phyloP scores from a whole-genome alignment of 768 basidiomycete genomes.

The Hericium erinaceus region DNA sequence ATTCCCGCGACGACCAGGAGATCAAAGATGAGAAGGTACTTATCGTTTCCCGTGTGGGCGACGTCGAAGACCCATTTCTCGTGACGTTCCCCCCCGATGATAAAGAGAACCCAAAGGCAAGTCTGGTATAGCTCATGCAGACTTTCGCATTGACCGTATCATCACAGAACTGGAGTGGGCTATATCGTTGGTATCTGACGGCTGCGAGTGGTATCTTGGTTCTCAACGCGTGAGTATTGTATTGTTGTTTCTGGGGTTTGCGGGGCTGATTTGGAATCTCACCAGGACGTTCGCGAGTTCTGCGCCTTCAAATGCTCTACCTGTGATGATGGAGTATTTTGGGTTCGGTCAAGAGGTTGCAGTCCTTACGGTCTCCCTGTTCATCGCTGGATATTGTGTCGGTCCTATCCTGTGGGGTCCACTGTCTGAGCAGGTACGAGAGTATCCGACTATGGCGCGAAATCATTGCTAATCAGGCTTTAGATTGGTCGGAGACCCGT shows the following conservation, averaged over 20 bases:
- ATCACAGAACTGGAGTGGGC: conserved; percentile 43
- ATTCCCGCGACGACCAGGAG: neutral
- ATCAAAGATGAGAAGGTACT: neutral
- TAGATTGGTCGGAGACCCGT: conserved; percentile 44
- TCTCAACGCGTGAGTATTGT: conserved; percentile 39
- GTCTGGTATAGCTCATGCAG: conserved; percentile 3
- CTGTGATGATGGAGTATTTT: conserved; percentile 37
- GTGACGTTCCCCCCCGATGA: conserved; percentile 8
- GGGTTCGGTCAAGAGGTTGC: conserved; percentile 42
- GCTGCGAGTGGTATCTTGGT: conserved; percentile 40
- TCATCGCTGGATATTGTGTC: conserved; percentile 55
- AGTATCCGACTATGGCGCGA: conserved; percentile 27
- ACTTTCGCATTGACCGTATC: neutral
- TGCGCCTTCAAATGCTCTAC: conserved; percentile 42
- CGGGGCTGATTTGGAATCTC: neutral
- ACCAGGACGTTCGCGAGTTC: conserved; percentile 57
- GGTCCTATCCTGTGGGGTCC: conserved; percentile 15
- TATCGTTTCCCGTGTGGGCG: neutral
- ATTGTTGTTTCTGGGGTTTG: neutral
- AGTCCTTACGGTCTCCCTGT: conserved; percentile 49
- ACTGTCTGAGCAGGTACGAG: conserved; percentile 23
- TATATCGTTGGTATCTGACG: conserved; percentile 43
- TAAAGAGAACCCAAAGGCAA: conserved; percentile 4
- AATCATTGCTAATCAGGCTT: neutral
- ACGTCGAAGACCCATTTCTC: conserved; percentile 6